These are phyloP conservation scores for Polyporus tsugae DNA, from an alignment of 1,284 basidiomycete genomes.

Conservation along the genomic window DNA sequence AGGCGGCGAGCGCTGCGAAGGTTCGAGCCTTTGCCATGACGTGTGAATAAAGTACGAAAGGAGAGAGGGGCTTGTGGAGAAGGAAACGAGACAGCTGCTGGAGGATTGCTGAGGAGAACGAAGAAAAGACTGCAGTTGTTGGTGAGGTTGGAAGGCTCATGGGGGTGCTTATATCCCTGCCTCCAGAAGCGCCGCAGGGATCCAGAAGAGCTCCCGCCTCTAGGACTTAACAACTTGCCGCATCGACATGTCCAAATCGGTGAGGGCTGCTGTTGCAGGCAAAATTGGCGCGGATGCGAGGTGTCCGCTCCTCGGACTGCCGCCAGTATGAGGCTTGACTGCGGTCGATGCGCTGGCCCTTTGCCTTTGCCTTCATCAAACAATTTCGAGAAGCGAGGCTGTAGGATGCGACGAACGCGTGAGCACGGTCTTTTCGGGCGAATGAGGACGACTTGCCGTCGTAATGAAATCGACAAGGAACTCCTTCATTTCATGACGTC, in stretches of 20 bases:
- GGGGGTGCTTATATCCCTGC: neutral
- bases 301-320: neutral
- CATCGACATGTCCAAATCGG: neutral
- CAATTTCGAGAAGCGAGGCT: neutral
- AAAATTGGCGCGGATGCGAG: constrained; percentile 1
- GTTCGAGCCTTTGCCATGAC: neutral
- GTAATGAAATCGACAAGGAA: neutral
- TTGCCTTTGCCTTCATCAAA: neutral
- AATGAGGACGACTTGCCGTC: neutral
- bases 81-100: neutral
- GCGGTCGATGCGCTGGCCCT: neutral
- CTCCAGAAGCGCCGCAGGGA: neutral
- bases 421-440: neutral
- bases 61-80: neutral
- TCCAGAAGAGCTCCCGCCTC: neutral
- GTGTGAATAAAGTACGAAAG: neutral
- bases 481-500: neutral
- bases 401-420: neutral
- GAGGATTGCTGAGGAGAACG: neutral
- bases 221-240: neutral
- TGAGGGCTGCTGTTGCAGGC: neutral
- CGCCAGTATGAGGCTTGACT: neutral
- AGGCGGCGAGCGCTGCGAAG: constrained; percentile 6
- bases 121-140: neutral
- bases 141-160: neutral